A percentile compares a stretch with the other conserved stretches of the same genome.
Conservation (phyloP, 164 flowering plant species). For the Berberis thunbergii region DNA sequence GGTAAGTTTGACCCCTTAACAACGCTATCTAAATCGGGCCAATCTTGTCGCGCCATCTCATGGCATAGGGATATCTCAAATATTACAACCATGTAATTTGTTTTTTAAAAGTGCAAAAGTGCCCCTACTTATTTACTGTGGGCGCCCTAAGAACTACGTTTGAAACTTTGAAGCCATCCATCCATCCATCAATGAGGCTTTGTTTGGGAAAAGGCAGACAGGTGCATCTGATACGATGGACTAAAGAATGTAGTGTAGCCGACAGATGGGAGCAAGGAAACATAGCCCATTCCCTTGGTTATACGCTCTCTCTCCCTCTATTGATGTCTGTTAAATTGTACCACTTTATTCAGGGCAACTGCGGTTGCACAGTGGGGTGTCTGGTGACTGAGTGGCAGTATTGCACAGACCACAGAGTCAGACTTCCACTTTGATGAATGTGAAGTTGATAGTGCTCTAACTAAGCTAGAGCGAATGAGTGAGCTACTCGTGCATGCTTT, state of each 20-base stretch:
- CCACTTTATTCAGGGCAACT: not conserved
- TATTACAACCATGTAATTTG: too few species aligned
- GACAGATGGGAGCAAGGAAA: slow-evolving; percentile 2
- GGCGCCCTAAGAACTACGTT: too few species aligned
- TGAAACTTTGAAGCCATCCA: not conserved
- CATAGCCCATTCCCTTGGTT: not conserved
- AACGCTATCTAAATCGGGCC: too few species aligned
- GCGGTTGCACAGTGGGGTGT: not conserved
- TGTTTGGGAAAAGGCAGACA: not conserved
- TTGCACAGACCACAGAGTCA: not conserved
- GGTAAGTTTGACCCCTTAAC: too few species aligned
- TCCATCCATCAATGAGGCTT: not conserved
- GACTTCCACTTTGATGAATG: not conserved
- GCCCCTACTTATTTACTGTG: too few species aligned
- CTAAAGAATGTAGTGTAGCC: not conserved
- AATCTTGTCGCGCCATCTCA: too few species aligned
- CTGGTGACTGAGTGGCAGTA: not conserved
- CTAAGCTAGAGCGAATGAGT: too few species aligned
- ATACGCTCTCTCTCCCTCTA: not conserved
- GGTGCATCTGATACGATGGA: not conserved
- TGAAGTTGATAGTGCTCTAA: too few species aligned
- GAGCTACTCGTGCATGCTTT: too few species aligned
- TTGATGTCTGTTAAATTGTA: not conserved
- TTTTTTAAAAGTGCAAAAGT: too few species aligned
- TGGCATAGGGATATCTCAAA: too few species aligned